Conservation (phyloP, 1,139 yeast genomes). For the Blastobotrys capitulatus region DNA sequence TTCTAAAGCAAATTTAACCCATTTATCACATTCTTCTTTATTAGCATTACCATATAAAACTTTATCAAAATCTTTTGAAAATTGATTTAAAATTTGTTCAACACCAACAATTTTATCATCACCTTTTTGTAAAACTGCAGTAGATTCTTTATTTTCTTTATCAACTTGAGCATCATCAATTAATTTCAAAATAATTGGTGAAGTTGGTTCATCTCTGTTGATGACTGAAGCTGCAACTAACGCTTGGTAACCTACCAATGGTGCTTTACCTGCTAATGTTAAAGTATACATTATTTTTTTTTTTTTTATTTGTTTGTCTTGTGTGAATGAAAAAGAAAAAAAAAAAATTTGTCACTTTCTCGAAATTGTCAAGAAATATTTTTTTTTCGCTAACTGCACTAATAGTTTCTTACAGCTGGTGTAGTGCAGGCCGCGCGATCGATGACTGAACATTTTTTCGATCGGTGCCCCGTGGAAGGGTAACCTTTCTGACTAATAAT, state of each 20-base stretch:
- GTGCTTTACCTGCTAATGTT: constrained; percentile 81
- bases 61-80: constrained; percentile 45
- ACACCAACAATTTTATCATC: constrained; percentile 42
- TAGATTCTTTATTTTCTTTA: constrained; percentile 32
- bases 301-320: neutral
- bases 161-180: constrained; percentile 39
- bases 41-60: constrained; percentile 21
- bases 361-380: no score
- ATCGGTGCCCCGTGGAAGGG: no score
- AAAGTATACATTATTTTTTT: constrained; percentile 28
- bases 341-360: neutral
- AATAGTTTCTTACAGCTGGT: no score
- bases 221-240: constrained; percentile 72
- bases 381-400: no score
- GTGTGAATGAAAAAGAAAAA: neutral
- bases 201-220: constrained; percentile 44
- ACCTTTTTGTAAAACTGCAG: constrained; percentile 42
- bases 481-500: no score
- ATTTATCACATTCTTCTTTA: constrained; percentile 34
- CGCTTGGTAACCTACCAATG: constrained; percentile 72
- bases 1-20: constrained; percentile 66
- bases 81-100: constrained; percentile 40
- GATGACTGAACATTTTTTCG: no score
- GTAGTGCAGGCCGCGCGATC: no score
- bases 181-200: constrained; percentile 55